Evolutionary conservation across 1,284 basidiomycete species (phyloP).

Genomic region (Rhodotorula mucilaginosa): DNA sequence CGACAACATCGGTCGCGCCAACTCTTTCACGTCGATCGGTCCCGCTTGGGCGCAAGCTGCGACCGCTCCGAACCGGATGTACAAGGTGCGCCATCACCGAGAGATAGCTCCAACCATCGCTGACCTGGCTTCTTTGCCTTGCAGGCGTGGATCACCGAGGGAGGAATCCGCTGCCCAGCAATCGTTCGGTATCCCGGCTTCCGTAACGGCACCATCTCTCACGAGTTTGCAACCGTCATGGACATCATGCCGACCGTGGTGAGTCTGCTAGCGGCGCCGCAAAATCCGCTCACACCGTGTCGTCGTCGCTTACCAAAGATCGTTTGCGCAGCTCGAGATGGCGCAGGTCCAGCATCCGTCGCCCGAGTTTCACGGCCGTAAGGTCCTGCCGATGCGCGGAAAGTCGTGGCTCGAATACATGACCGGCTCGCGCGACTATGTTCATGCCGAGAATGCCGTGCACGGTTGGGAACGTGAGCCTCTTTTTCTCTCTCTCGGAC

Average conservation of each 20-base stretch:
- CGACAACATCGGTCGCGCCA: slow-evolving; percentile 4
- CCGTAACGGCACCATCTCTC: slow-evolving; percentile 2
- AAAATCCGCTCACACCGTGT: background rate
- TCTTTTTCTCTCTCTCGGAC: background rate
- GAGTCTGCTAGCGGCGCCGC: background rate
- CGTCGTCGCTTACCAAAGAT: background rate
- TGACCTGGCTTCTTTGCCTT: background rate
- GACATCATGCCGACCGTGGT: slow-evolving; percentile 5
- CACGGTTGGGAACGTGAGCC: slow-evolving; percentile 5
- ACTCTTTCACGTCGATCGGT: slow-evolving; percentile 8
- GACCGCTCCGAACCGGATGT: slow-evolving; percentile 6
- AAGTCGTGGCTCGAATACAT: slow-evolving; percentile 2
- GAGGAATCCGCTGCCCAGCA: slow-evolving; percentile 5
- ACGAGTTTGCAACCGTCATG: slow-evolving; percentile 4
- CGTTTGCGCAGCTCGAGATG: background rate
- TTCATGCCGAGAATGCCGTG: slow-evolving; percentile 5
- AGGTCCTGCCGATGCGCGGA: slow-evolving; percentile 1
- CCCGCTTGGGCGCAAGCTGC: slow-evolving; percentile 4
- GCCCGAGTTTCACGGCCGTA: background rate
- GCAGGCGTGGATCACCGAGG: slow-evolving; percentile 10
- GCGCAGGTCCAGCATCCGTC: background rate
- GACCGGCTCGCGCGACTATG: background rate
- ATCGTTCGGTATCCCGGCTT: slow-evolving; percentile 2
- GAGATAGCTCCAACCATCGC: background rate
- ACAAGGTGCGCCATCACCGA: background rate